phyloP scores from a whole-genome alignment of 257 asterid genomes.

The Solanum rostratum region DNA sequence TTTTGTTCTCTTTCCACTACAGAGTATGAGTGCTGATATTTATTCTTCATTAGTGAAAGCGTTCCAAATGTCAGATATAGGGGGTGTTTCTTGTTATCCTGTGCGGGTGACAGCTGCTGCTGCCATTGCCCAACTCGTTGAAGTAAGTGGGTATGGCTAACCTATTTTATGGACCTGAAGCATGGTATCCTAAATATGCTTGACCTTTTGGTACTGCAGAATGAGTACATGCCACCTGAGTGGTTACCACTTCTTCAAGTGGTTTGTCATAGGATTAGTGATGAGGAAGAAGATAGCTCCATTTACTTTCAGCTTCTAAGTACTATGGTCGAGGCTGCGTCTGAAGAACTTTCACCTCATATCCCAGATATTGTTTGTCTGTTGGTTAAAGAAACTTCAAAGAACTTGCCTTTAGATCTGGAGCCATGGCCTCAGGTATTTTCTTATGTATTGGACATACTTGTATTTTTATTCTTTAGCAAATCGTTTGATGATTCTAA shows the following conservation, averaged over 20 bases:
- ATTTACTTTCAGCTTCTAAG: conserved; percentile 26
- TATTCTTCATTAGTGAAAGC: conserved; percentile 25
- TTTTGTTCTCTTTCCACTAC: not conserved
- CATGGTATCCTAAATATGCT: not conserved
- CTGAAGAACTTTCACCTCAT: conserved; percentile 22
- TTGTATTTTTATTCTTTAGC: not conserved
- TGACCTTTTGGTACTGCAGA: conserved; percentile 12
- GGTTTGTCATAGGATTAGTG: conserved; percentile 16
- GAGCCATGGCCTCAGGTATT: conserved; percentile 35
- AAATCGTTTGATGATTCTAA: not conserved
- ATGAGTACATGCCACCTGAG: conserved; percentile 32
- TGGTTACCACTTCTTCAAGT: conserved; percentile 31
- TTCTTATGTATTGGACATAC: not conserved
- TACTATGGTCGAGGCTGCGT: conserved; percentile 22
- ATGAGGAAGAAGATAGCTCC: conserved; percentile 23
- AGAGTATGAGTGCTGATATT: conserved; percentile 28
- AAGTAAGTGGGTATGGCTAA: conserved; percentile 16
- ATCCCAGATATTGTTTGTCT: conserved; percentile 23
- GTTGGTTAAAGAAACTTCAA: conserved; percentile 17
- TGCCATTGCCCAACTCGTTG: conserved; percentile 30
- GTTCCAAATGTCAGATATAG: conserved; percentile 15
- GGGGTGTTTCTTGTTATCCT: conserved; percentile 24
- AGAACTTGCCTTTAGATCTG: conserved; percentile 14
- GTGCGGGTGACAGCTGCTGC: conserved; percentile 34
- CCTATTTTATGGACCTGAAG: not conserved